Evolutionary conservation across 305 asterid species (phyloP), one percentile per base, ranked within the genome.

Genomic region (Coffea humblotiana): DNA sequence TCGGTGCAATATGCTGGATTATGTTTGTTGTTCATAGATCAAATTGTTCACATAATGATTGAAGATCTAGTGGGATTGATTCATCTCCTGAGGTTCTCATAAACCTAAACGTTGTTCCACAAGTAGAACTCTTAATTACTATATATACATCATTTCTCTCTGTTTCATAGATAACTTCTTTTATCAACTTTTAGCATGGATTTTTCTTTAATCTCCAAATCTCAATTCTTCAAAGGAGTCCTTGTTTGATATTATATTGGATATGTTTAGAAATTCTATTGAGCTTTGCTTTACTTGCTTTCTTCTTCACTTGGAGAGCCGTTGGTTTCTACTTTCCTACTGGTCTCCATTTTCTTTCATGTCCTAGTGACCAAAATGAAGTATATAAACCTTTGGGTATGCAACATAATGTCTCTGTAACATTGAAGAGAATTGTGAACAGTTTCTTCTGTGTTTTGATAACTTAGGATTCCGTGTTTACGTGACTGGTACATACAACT

Each of bases 41-140:
- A 11, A 35, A 25, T 16, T 40, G 21, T 45, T 40, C 43, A 43
- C 21, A 54, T 40, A 11, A 58, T 32, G 54, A 58, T 35, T 49
- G n/a, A 40, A 75, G 69, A 75, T 40, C 56, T 56, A 32, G 52
- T 37, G 56, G 77, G 68, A 35, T 54, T 54, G 68, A 35, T 54
- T 54, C 15, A 35, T 74, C 48, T 51, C 66, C 27, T 27, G 32
- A 7, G n/a, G 77, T 32, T 65, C 71, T 19, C 23, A 21, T 66
- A 21, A 29, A 75, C 58, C 56, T 75, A 10, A 75, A 25, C 25
- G 19, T 14, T 19, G 71, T 60, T 52, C 8, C 9, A 3, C 23
- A 16, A 23, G 3, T 43, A 23, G 21, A 60, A 48, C 35, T 60
- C 51, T 71, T 37, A 4, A 58, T 15, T 19, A 9, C 37, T 12